These are phyloP conservation scores for Hypoxylon sp. DNA, from an alignment of 2,329 filamentous ascomycete genomes.

Conservation along the genomic window DNA sequence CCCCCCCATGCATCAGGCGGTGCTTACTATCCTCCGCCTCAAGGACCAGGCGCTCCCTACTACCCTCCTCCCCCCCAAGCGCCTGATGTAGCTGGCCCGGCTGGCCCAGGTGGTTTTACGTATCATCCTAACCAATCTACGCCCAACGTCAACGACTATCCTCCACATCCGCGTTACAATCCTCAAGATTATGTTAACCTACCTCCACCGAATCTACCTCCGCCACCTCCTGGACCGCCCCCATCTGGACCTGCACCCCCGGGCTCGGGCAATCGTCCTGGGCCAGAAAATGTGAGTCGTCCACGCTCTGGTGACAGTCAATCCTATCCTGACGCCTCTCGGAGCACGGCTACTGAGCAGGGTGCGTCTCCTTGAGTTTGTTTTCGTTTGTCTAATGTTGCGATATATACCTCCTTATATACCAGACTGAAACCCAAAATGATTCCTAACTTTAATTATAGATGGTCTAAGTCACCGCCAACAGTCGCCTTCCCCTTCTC, in stretches of 20 bases:
- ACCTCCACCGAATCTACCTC: constrained; percentile 43
- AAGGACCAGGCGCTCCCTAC: constrained; percentile 44
- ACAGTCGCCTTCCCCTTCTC: constrained; percentile 28
- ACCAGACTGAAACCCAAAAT: not conserved
- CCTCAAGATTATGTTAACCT: constrained; percentile 50
- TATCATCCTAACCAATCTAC: constrained; percentile 52
- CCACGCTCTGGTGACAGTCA: constrained; percentile 49
- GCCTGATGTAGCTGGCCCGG: constrained; percentile 17
- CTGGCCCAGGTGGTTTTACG: constrained; percentile 48
- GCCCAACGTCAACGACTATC: constrained; percentile 50
- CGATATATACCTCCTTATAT: not conserved
- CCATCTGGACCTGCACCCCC: constrained; percentile 40
- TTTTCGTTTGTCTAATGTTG: constrained; percentile 9
- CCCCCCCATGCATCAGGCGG: constrained; percentile 53
- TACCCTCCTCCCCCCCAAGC: constrained; percentile 47
- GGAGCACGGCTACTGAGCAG: constrained; percentile 53
- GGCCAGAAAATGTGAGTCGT: constrained; percentile 56
- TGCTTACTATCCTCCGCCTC: constrained; percentile 48
- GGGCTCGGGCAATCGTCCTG: constrained; percentile 43
- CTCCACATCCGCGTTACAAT: constrained; percentile 49
- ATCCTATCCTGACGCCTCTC: constrained; percentile 48
- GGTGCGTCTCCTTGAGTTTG: constrained; percentile 55
- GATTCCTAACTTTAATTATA: constrained; percentile 33
- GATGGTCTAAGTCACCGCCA: constrained; percentile 47
- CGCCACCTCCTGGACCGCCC: constrained; percentile 50